A percentile compares a stretch with the other conserved stretches of the same genome.
These are phyloP conservation scores for Dactylellina parvicollis DNA, from an alignment of 2,329 filamentous ascomycete genomes.

Conservation along the genomic window DNA sequence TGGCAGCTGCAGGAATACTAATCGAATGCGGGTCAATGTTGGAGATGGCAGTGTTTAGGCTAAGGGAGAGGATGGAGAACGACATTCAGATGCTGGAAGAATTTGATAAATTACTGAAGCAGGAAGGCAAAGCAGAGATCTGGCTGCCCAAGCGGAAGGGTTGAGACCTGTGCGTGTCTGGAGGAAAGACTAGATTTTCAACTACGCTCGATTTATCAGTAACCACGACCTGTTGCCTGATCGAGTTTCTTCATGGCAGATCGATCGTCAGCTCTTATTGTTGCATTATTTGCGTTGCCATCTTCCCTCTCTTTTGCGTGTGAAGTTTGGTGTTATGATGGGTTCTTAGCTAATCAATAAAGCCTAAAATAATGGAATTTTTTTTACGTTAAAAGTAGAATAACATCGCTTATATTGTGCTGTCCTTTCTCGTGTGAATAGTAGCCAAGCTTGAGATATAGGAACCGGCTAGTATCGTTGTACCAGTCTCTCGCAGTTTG, in stretches of 20 bases:
- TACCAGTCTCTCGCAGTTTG: too few relatives aligned
- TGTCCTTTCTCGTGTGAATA: too few relatives aligned
- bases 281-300: constrained; percentile 11
- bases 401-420: too few relatives aligned
- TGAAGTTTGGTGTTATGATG: not conserved
- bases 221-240: too few relatives aligned
- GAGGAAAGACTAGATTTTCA: too few relatives aligned
- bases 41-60: constrained; percentile 6
- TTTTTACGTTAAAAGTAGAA: too few relatives aligned
- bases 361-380: too few relatives aligned
- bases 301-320: not conserved
- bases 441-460: too few relatives aligned
- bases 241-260: too few relatives aligned
- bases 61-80: constrained; percentile 17
- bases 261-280: not conserved
- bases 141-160: not conserved
- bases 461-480: too few relatives aligned
- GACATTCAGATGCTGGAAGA: not conserved
- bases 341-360: not conserved
- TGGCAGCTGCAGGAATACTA: constrained; percentile 13
- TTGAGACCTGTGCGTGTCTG: too few relatives aligned
- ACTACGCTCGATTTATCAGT: too few relatives aligned
- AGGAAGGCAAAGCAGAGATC: not conserved
- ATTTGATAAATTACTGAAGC: not conserved
- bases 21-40: constrained; percentile 3